Evolutionary conservation across 768 basidiomycete species (phyloP).

Genomic region (Dioszegia aurantiaca): DNA sequence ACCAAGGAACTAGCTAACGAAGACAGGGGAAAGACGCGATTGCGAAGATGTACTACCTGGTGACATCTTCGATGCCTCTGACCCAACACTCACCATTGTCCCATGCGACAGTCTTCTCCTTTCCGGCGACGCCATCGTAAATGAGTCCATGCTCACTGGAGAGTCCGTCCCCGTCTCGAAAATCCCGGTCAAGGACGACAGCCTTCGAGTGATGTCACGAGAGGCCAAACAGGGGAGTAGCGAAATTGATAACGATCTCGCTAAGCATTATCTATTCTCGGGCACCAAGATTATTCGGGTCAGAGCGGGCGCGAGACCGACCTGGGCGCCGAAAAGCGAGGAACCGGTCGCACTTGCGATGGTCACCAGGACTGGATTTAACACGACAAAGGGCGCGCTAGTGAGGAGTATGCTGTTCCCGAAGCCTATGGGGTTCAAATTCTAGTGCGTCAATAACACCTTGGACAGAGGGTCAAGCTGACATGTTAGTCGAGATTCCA

Average conservation of each 20-base stretch:
- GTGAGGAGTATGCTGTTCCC: constrained; percentile 98
- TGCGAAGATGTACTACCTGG: constrained; percentile 84
- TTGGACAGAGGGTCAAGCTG: neutral
- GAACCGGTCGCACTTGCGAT: constrained; percentile 64
- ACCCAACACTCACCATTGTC: constrained; percentile 66
- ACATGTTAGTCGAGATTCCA: constrained; percentile 48
- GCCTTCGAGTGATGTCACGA: constrained; percentile 67
- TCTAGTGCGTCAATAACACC: constrained; percentile 64
- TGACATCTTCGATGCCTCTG: constrained; percentile 85
- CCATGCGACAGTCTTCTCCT: constrained; percentile 90
- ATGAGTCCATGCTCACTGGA: constrained; percentile 88
- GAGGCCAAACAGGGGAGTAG: constrained; percentile 57
- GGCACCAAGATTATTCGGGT: constrained; percentile 89
- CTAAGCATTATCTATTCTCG: constrained; percentile 81
- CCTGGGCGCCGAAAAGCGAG: constrained; percentile 53
- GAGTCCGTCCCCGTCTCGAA: constrained; percentile 98
- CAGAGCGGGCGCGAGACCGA: constrained; percentile 59
- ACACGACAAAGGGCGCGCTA: constrained; percentile 94
- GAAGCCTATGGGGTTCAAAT: constrained; percentile 97
- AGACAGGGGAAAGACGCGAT: constrained; percentile 65
- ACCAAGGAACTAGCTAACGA: constrained; percentile 1
- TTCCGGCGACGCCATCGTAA: constrained; percentile 94
- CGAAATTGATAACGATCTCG: constrained; percentile 58
- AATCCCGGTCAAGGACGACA: constrained; percentile 73
- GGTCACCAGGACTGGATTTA: constrained; percentile 88